Percentiles rank a stretch among this genome's conserved stretches.
Conservation (phyloP, 345 rosid species). For the Murraya koenigii region DNA sequence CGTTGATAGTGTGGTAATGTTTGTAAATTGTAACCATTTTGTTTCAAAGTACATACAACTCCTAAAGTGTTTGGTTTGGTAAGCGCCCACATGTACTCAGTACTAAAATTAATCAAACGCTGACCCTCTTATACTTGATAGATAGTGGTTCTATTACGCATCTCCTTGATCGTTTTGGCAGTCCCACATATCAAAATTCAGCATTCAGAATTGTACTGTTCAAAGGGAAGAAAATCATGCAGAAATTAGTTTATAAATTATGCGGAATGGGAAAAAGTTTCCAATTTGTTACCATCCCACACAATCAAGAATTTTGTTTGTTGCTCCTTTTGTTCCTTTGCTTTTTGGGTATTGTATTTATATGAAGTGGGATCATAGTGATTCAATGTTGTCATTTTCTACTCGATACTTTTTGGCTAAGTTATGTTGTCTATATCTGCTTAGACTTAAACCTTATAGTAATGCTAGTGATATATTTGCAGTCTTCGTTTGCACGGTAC, state of each 20-base stretch:
- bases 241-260: not conserved
- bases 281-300: not conserved
- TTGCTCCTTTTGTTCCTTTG: not conserved
- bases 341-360: not conserved
- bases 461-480: constrained; percentile 22
- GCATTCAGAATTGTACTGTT: not conserved
- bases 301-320: not conserved
- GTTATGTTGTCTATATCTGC: not conserved
- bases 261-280: not conserved
- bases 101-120: too few relatives aligned
- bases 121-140: too few relatives aligned
- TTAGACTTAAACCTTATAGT: constrained; percentile 6
- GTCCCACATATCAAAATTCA: not conserved
- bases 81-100: too few relatives aligned
- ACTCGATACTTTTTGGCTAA: not conserved
- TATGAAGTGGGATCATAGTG: not conserved
- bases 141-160: too few relatives aligned
- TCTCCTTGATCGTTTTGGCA: too few relatives aligned
- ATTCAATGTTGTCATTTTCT: not conserved
- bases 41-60: not conserved
- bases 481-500: constrained; percentile 87
- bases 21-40: not conserved
- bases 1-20: not conserved
- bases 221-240: not conserved
- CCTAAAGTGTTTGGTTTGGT: not conserved